phyloP scores from a whole-genome alignment of 2,329 filamentous ascomycete genomes.

The Tolypocladium pustulatum region DNA sequence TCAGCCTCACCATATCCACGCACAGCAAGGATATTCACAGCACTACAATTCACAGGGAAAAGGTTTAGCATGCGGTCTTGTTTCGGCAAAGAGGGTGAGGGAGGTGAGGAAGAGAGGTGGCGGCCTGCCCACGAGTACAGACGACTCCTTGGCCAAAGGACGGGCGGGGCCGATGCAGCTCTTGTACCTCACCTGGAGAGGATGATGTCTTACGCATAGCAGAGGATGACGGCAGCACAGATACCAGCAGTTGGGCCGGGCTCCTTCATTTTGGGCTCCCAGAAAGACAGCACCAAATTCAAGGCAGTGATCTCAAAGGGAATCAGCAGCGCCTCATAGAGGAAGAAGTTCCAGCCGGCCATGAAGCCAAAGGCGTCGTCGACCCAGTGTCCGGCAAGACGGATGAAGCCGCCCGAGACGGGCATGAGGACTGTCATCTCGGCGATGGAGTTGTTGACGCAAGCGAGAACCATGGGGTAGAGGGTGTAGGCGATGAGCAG shows the following conservation, averaged over 20 bases:
- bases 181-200: neutral
- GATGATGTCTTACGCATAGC: conserved; percentile 40
- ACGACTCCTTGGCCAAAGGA: neutral
- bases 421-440: conserved; percentile 56
- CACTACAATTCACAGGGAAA: conserved; percentile 19
- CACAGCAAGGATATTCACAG: conserved; percentile 55
- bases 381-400: conserved; percentile 53
- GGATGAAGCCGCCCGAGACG: conserved; percentile 52
- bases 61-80: conserved; percentile 17
- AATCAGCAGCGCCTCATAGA: conserved; percentile 32
- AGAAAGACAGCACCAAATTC: conserved; percentile 30
- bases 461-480: conserved; percentile 43
- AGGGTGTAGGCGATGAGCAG: conserved; percentile 49
- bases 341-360: conserved; percentile 33
- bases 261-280: conserved; percentile 35
- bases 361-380: conserved; percentile 54
- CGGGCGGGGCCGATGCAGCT: neutral
- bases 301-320: conserved; percentile 33
- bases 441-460: conserved; percentile 55
- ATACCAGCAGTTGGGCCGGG: conserved; percentile 58
- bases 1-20: conserved; percentile 61
- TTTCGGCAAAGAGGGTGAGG: neutral
- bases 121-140: neutral
- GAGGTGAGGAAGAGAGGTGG: neutral
- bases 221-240: conserved; percentile 42